Evolutionary conservation across 2,329 filamentous ascomycete species (phyloP).

Genomic region (Talaromyces albobiverticillius): DNA sequence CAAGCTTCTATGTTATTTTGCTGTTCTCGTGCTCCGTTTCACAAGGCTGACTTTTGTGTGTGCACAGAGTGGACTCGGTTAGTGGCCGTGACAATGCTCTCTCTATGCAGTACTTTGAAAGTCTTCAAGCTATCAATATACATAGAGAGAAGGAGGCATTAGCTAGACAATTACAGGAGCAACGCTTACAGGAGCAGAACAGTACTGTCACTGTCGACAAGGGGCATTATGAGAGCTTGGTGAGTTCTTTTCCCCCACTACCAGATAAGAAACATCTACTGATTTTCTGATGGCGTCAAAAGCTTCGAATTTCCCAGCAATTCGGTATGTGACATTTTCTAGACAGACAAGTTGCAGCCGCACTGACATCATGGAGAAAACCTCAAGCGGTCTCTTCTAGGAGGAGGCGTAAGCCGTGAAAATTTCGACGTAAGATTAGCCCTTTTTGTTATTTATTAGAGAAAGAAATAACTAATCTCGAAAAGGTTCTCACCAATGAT

Average conservation of each 20-base stretch:
- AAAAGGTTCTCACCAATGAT: slow-evolving; percentile 4
- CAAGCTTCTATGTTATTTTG: too few species aligned
- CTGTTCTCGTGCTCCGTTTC: too few species aligned
- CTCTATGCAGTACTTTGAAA: too few species aligned
- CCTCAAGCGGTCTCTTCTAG: slow-evolving; percentile 48
- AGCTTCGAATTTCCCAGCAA: slow-evolving; percentile 27
- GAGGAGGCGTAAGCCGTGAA: slow-evolving; percentile 49
- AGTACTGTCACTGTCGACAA: slow-evolving; percentile 56
- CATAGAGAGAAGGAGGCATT: too few species aligned
- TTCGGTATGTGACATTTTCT: slow-evolving; percentile 23
- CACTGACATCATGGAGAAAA: slow-evolving; percentile 34
- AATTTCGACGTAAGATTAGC: slow-evolving; percentile 50
- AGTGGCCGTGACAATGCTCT: not conserved
- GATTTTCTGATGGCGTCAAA: too few species aligned
- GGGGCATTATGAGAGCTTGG: slow-evolving; percentile 60
- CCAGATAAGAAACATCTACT: too few species aligned
- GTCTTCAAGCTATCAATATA: too few species aligned
- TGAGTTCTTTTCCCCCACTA: slow-evolving; percentile 41
- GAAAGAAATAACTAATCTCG: too few species aligned
- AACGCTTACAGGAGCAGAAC: too few species aligned
- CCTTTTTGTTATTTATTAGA: too few species aligned
- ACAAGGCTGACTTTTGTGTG: not conserved
- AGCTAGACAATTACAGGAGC: too few species aligned
- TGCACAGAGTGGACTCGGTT: slow-evolving; percentile 3
- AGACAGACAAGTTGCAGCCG: not conserved